Percentiles rank a stretch among this genome's conserved stretches.
Conservation (phyloP, 805 yeast species). For the Sugiyamaella lignohabitans region DNA sequence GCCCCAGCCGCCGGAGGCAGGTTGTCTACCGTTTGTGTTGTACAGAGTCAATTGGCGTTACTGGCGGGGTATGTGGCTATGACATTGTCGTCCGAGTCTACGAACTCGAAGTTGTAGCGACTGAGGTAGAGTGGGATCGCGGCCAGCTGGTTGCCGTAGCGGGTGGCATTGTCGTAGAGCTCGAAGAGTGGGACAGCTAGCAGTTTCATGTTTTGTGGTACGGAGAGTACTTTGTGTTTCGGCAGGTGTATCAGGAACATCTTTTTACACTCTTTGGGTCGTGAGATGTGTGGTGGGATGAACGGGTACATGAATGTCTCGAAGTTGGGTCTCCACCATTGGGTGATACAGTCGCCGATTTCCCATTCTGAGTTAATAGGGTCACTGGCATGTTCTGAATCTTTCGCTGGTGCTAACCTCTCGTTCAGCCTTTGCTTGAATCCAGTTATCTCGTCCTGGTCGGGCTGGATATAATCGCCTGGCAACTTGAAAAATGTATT, state of each 20-base stretch:
- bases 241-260: constrained; percentile 28
- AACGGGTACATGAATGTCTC: constrained; percentile 30
- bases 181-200: constrained; percentile 32
- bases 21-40: too few species aligned
- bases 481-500: constrained; percentile 30
- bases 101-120: constrained; percentile 29
- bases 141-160: constrained; percentile 30
- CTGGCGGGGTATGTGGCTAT: constrained; percentile 1
- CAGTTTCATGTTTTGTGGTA: constrained; percentile 29
- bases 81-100: constrained; percentile 15
- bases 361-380: constrained; percentile 25
- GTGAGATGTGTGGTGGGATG: constrained; percentile 32
- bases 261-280: constrained; percentile 32
- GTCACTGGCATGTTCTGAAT: constrained; percentile 15
- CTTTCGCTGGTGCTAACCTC: constrained; percentile 19
- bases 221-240: constrained; percentile 22
- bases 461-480: constrained; percentile 24
- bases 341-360: constrained; percentile 30
- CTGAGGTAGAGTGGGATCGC: constrained; percentile 35
- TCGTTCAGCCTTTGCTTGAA: constrained; percentile 21
- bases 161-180: constrained; percentile 27
- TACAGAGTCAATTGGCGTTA: too few species aligned
- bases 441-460: constrained; percentile 28
- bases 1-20: too few species aligned
- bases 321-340: constrained; percentile 34